These are phyloP conservation scores for Saccharomycopsis sp. DNA, from an alignment of 805 yeast genomes.

Conservation along the genomic window DNA sequence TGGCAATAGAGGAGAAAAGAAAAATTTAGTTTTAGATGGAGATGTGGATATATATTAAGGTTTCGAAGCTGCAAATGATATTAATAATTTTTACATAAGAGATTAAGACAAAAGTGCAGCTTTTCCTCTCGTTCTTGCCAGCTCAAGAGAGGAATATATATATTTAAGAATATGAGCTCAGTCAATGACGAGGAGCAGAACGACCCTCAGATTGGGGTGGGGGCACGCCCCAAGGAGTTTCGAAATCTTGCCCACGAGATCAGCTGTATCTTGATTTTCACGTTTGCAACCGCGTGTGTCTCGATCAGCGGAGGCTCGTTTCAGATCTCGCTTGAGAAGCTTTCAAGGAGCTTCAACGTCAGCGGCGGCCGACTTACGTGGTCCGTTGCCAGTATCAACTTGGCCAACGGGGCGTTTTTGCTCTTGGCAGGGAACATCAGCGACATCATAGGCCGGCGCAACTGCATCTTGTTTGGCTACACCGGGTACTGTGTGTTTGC, in stretches of 20 bases:
- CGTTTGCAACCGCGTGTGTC: constrained; percentile 36
- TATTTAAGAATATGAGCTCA: too few species aligned
- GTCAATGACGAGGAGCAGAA: too few species aligned
- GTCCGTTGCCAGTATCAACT: constrained; percentile 33
- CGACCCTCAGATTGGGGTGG: too few species aligned
- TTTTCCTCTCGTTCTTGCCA: too few species aligned
- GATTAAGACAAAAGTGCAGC: too few species aligned
- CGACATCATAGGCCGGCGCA: constrained; percentile 39
- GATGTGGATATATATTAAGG: too few species aligned
- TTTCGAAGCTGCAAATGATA: too few species aligned
- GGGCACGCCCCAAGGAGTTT: constrained; percentile 32
- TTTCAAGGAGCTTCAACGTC: constrained; percentile 30
- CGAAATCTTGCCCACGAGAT: constrained; percentile 28
- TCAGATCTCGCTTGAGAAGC: constrained; percentile 30
- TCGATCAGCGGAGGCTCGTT: constrained; percentile 31
- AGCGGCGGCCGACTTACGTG: constrained; percentile 37
- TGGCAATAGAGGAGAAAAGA: too few species aligned
- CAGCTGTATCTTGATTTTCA: constrained; percentile 27
- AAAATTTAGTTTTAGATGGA: too few species aligned
- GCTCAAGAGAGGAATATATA: too few species aligned
- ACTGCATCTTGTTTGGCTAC: constrained; percentile 31
- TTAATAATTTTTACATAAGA: too few species aligned
- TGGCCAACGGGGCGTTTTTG: constrained; percentile 37
- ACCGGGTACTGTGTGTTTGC: constrained; percentile 27
- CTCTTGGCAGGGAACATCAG: constrained; percentile 39